Evolutionary conservation across 345 rosid species (phyloP).

Genomic region (Eucalyptus rudis): DNA sequence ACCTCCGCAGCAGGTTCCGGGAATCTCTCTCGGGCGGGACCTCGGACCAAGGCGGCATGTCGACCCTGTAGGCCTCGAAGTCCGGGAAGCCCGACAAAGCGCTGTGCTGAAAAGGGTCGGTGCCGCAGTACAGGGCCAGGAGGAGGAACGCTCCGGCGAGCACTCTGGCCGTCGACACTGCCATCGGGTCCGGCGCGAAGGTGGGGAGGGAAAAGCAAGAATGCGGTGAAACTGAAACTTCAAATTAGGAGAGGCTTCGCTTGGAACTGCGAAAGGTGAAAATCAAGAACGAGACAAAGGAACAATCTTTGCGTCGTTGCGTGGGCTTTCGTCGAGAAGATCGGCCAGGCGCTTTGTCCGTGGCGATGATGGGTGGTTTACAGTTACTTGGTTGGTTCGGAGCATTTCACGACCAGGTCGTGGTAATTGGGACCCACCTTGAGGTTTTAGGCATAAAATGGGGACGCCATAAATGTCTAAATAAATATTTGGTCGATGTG

Average conservation of each 20-base stretch:
- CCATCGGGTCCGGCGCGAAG: neutral
- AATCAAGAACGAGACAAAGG: neutral
- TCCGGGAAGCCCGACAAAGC: constrained; percentile 54
- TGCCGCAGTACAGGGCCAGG: constrained; percentile 58
- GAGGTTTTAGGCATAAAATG: neutral
- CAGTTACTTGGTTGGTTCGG: neutral
- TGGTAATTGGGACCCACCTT: neutral
- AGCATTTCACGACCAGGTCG: neutral
- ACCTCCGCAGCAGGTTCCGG: constrained; percentile 50
- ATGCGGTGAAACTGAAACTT: neutral
- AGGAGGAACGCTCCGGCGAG: constrained; percentile 32
- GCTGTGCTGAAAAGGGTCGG: constrained; percentile 80
- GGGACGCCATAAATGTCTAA: neutral
- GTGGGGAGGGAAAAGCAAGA: neutral
- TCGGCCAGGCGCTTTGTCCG: neutral
- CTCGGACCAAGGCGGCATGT: constrained; percentile 33
- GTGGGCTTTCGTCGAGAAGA: neutral
- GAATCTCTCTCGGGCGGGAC: constrained; percentile 37
- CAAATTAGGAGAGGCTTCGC: neutral
- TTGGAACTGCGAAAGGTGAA: neutral
- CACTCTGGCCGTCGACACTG: constrained; percentile 13
- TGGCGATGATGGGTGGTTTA: neutral
- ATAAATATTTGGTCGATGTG: neutral
- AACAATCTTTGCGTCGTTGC: neutral
- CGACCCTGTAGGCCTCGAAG: constrained; percentile 29